Percentiles rank a stretch among this genome's conserved stretches.
Evolutionary conservation across 495 filamentous ascomycete species (phyloP).

Genomic region (Hypoxylon cercidicola): DNA sequence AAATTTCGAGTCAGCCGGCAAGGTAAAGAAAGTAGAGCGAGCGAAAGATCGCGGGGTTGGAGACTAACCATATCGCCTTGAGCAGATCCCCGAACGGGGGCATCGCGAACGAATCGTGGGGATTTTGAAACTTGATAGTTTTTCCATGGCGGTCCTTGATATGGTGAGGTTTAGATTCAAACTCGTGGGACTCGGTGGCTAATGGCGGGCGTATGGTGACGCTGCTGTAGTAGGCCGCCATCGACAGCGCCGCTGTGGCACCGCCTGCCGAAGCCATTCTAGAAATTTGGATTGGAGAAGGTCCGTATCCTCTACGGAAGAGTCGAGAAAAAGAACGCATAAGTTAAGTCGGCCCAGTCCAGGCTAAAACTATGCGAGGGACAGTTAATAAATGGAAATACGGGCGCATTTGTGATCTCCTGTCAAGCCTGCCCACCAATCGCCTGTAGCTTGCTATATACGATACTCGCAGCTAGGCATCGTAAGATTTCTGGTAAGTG

Average conservation of each 20-base stretch:
- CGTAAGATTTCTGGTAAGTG: too few species aligned
- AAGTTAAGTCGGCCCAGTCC: neutral
- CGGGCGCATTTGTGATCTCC: neutral
- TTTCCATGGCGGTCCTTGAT: conserved; percentile 47
- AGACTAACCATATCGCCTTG: conserved; percentile 13
- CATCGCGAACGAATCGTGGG: conserved; percentile 45
- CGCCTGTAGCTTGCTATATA: too few species aligned
- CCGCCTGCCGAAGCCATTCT: conserved; percentile 27
- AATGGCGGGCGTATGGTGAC: conserved; percentile 37
- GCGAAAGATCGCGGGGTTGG: neutral
- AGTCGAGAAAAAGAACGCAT: conserved; percentile 31
- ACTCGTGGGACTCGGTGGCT: conserved; percentile 39
- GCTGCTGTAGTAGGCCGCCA: conserved; percentile 40
- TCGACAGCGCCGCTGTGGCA: conserved; percentile 31
- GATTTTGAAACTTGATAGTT: conserved; percentile 49
- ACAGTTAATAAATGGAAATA: neutral
- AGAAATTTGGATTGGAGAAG: conserved; percentile 18
- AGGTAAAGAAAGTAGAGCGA: neutral
- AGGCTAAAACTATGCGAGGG: too few species aligned
- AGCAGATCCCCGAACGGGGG: conserved; percentile 9
- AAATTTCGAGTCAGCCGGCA: conserved; percentile 11
- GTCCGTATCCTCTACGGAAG: conserved; percentile 18
- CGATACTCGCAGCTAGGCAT: too few species aligned
- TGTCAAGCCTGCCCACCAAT: too few species aligned
- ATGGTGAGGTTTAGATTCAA: conserved; percentile 45